Evolutionary conservation across 345 rosid species (phyloP).

Genomic region (Corymbia maculata): DNA sequence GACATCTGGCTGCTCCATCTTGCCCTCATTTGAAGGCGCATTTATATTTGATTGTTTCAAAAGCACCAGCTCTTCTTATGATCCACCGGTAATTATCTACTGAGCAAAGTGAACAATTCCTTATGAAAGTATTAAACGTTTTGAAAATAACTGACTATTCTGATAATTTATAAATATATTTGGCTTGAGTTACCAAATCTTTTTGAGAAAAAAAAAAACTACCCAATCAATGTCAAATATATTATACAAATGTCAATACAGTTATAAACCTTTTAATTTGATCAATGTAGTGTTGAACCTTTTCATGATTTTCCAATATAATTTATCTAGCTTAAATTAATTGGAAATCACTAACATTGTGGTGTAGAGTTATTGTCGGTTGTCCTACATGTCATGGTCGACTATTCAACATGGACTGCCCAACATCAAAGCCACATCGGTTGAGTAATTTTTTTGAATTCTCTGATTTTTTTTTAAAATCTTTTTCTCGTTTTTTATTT

Average conservation of each 20-base stretch:
- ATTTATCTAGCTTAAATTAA: neutral
- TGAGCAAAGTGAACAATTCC: neutral
- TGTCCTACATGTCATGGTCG: rapidly evolving
- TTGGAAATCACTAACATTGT: rapidly evolving
- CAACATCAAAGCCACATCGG: neutral
- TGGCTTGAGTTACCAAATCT: neutral
- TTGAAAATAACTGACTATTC: neutral
- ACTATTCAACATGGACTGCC: rapidly evolving
- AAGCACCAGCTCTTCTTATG: neutral
- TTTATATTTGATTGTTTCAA: neutral
- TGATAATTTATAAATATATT: neutral
- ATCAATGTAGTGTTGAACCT: rapidly evolving
- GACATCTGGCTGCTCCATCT: neutral
- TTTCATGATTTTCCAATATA: neutral
- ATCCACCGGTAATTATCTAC: neutral
- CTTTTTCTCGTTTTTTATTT: neutral
- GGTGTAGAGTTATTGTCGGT: rapidly evolving
- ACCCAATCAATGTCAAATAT: rapidly evolving
- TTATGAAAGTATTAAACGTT: neutral
- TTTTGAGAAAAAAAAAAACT: neutral
- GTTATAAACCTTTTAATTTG: rapidly evolving
- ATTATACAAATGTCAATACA: rapidly evolving
- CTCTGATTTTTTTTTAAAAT: neutral
- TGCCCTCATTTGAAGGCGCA: neutral
- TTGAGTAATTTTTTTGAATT: neutral